phyloP scores from a whole-genome alignment of 2,329 filamentous ascomycete genomes.

The Cordyceps cateniannulata region DNA sequence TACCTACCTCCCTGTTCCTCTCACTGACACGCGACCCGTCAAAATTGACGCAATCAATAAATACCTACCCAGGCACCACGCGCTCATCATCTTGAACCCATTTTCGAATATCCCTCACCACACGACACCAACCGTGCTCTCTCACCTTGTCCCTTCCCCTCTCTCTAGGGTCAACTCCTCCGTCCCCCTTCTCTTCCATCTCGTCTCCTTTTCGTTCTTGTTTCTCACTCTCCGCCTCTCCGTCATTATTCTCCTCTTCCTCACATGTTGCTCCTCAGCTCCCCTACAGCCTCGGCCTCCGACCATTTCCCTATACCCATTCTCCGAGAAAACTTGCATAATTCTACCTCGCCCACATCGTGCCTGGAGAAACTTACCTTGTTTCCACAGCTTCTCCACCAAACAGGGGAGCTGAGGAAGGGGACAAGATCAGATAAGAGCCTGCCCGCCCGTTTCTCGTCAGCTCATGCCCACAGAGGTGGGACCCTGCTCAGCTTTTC shows the following conservation, averaged over 20 bases:
- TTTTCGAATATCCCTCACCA: neutral
- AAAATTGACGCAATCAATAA: neutral
- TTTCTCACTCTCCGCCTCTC: neutral
- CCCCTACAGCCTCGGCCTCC: neutral
- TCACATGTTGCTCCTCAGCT: neutral
- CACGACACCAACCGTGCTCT: neutral
- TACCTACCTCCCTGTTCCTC: neutral
- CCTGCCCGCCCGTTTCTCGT: neutral
- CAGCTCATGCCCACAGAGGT: neutral
- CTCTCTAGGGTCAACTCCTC: slow-evolving; percentile 9
- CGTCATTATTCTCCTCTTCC: neutral
- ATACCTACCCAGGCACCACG: neutral
- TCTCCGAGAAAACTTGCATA: neutral
- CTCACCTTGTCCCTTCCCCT: neutral
- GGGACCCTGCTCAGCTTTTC: neutral
- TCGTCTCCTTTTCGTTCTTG: neutral
- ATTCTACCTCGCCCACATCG: neutral
- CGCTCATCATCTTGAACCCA: neutral
- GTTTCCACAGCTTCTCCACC: neutral
- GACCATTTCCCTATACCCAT: neutral
- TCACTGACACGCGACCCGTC: neutral
- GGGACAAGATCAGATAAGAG: slow-evolving; percentile 12
- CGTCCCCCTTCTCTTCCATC: neutral
- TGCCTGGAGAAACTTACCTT: neutral
- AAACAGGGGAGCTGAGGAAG: neutral